Conservation (phyloP, 495 filamentous ascomycete species). For the Bryoglossum gracile region DNA sequence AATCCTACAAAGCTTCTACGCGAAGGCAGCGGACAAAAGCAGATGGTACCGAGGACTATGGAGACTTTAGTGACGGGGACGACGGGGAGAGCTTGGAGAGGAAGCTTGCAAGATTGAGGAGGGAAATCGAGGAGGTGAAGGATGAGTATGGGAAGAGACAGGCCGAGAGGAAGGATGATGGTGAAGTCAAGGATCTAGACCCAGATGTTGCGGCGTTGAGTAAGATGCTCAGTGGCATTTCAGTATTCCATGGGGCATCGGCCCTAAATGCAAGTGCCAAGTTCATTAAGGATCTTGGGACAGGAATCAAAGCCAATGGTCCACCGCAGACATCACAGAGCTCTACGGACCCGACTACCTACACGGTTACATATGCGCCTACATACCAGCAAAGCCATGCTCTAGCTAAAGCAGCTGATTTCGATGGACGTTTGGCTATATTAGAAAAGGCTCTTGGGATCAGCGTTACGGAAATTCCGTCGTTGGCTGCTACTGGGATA, state of each 20-base stretch:
- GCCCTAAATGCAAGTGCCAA: constrained; percentile 22
- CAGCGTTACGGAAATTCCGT: constrained; percentile 56
- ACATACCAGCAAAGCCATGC: constrained; percentile 54
- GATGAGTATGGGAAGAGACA: constrained; percentile 52
- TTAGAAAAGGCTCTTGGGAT: constrained; percentile 81
- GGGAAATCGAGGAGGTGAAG: constrained; percentile 74
- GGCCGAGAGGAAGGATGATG: constrained; percentile 28
- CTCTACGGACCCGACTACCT: constrained; percentile 28
- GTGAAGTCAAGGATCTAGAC: constrained; percentile 26
- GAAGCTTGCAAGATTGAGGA: constrained; percentile 68
- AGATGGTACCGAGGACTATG: constrained; percentile 55
- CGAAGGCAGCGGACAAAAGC: constrained; percentile 53
- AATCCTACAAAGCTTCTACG: constrained; percentile 68
- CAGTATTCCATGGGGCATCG: constrained; percentile 19
- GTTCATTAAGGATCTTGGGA: constrained; percentile 19
- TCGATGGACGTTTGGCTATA: constrained; percentile 69
- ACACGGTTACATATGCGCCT: constrained; percentile 50
- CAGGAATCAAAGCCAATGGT: constrained; percentile 17
- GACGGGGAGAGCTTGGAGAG: constrained; percentile 62
- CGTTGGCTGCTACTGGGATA: constrained; percentile 48
- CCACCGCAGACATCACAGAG: constrained; percentile 18
- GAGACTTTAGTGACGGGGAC: constrained; percentile 59
- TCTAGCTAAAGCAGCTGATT: constrained; percentile 76
- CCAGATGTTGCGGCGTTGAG: constrained; percentile 49
- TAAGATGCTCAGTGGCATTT: constrained; percentile 54